These are phyloP conservation scores for Teratosphaeria zuluensis DNA, from an alignment of 2,329 filamentous ascomycete genomes.

Conservation along the genomic window DNA sequence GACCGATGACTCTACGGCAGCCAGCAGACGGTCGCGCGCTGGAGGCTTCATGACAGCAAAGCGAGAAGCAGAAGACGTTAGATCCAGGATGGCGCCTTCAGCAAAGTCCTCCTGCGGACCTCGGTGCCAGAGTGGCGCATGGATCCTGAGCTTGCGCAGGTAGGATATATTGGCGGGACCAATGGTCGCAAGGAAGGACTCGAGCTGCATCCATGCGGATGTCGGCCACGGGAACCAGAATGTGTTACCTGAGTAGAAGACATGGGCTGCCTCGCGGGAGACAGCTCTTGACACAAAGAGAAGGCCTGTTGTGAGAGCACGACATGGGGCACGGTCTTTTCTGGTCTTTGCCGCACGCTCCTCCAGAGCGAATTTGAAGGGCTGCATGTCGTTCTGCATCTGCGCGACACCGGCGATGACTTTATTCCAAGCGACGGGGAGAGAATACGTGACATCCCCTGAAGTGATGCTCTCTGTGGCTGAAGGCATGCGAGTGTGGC, in stretches of 20 bases:
- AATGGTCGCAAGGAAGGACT: conserved; percentile 12
- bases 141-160: conserved; percentile 8
- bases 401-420: conserved; percentile 4
- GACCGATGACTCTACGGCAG: conserved; percentile 8
- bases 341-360: conserved; percentile 10
- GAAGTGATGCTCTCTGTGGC: background rate
- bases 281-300: conserved; percentile 7
- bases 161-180: conserved; percentile 6
- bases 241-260: conserved; percentile 12
- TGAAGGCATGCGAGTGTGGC: conserved; percentile 9
- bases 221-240: conserved; percentile 11
- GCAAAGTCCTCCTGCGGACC: conserved; percentile 9
- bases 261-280: conserved; percentile 5
- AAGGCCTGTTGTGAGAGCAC: conserved; percentile 8
- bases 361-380: conserved; percentile 11
- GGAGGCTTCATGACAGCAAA: conserved; percentile 9
- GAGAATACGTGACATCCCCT: conserved; percentile 3
- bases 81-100: conserved; percentile 13
- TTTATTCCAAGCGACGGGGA: conserved; percentile 5
- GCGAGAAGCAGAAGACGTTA: conserved; percentile 11
- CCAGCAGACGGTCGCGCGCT: conserved; percentile 9
- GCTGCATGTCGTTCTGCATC: conserved; percentile 10
- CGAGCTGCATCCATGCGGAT: conserved; percentile 12
- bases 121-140: conserved; percentile 10
- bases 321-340: conserved; percentile 5